Base-by-base conservation (phyloP, 176 grass and related monocot species). In the Neostapfia colusana region DNA sequence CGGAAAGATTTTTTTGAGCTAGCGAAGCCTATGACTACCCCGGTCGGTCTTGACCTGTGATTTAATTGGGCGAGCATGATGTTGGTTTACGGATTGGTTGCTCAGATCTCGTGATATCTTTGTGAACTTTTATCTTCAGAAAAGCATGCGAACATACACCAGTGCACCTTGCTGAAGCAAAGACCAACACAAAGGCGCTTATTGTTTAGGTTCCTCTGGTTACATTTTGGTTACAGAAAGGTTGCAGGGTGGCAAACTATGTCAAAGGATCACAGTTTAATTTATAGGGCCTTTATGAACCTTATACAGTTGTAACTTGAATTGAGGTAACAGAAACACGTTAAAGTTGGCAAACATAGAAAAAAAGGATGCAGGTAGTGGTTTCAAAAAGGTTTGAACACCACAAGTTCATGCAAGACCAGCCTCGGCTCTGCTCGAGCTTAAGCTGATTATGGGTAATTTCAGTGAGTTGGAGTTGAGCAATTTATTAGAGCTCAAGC, bases 171-270 rank as follows among this genome's bases (percentile, higher is more conserved):
- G 60, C 44, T 56, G 14, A 77, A 54, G 28, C 40, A 46, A 31
- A 25, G 28, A 59, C 23, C 18, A 53, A 53, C 49, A 8, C 15
- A 26, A 65, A 28, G 48, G 13, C 12, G 5, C n/a, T n/a, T 18
- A 65, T 10, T 65, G 21, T 67, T 24, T 80, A 51, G 35, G 18
- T 62, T 62, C 69, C 57, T 50, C 44, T 24, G 54, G 50, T 20
- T 26, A 45, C n/a, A 45, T 67, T 69, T 0, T 18, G 1, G 45
- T 64, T 69, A 7, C 41, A 58, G 28, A 77, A 4, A n/a, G n/a
- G n/a, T n/a, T n/a, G n/a, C n/a, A 64, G 53, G 16, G 6, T 63
- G 53, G 10, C n/a, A 2, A 73, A 40, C 27, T 41, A n/a, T n/a
- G n/a, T n/a, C n/a, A n/a, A 26, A 20, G 3, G 43, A 46, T 7